These are phyloP conservation scores for Euptelea pleiosperma DNA, from an alignment of 164 flowering plant genomes.

Conservation along the genomic window DNA sequence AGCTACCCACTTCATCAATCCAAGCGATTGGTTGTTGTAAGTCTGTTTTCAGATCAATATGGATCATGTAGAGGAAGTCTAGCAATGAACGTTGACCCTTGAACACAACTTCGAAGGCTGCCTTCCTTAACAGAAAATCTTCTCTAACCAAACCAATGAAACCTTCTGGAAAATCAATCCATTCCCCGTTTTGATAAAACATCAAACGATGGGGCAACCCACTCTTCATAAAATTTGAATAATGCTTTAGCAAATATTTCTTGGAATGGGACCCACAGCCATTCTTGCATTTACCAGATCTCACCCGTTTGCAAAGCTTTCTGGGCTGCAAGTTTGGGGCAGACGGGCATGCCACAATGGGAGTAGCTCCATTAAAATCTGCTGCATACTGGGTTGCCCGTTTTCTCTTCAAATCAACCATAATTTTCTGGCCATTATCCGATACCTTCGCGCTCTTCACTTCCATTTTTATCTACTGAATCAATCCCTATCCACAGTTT, in stretches of 20 bases:
- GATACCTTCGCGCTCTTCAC: conserved; percentile 65
- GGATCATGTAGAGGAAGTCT: conserved; percentile 69
- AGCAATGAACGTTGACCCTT: conserved; percentile 42
- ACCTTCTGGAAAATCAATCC: conserved; percentile 63
- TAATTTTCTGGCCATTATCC: conserved; percentile 47
- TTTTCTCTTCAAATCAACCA: conserved; percentile 58
- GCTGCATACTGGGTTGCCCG: conserved; percentile 34
- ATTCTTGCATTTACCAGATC: conserved; percentile 38
- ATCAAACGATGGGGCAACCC: conserved; percentile 60
- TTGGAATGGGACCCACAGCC: conserved; percentile 20
- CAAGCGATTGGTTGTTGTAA: conserved; percentile 67
- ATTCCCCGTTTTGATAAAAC: conserved; percentile 58
- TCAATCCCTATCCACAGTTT: conserved; percentile 17
- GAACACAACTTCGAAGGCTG: conserved; percentile 50
- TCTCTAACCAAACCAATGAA: conserved; percentile 37
- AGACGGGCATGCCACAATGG: conserved; percentile 14
- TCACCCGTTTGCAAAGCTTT: conserved; percentile 45
- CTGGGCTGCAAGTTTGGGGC: conserved; percentile 15
- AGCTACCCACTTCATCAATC: conserved; percentile 75
- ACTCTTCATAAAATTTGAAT: conserved; percentile 61
- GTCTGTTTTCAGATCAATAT: conserved; percentile 55
- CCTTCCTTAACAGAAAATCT: conserved; percentile 48
- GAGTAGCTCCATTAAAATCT: conserved; percentile 30
- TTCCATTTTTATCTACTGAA: conserved; percentile 55
- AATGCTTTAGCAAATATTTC: conserved; percentile 43